These are phyloP conservation scores for Ogataea pini DNA, from an alignment of 805 yeast genomes.

Conservation along the genomic window DNA sequence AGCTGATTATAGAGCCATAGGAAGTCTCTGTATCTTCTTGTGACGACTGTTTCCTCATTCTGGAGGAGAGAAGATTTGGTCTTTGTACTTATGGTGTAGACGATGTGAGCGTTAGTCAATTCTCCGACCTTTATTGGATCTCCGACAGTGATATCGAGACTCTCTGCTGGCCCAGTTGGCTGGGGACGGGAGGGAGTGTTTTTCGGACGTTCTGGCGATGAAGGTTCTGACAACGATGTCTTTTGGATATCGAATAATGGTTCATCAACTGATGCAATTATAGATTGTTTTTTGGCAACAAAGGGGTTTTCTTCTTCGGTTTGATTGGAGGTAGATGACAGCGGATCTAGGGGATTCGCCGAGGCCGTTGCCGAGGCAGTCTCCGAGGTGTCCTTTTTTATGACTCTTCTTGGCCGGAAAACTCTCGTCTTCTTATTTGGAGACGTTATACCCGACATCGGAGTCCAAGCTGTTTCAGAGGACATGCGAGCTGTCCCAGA, in stretches of 20 bases:
- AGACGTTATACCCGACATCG: slow-evolving; percentile 26
- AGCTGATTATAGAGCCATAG: slow-evolving; percentile 92
- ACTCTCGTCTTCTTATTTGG: slow-evolving; percentile 44
- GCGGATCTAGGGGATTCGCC: slow-evolving; percentile 16
- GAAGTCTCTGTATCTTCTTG: slow-evolving; percentile 88
- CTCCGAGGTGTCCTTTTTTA: slow-evolving; percentile 1
- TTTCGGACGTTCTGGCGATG: not conserved
- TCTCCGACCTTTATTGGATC: slow-evolving; percentile 95
- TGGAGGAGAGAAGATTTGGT: slow-evolving; percentile 45
- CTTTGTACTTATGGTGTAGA: slow-evolving; percentile 71
- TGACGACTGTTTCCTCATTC: slow-evolving; percentile 53
- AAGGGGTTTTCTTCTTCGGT: slow-evolving; percentile 6
- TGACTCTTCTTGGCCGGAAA: slow-evolving; percentile 46
- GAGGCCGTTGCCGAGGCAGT: slow-evolving; percentile 1
- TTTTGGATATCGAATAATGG: slow-evolving; percentile 51
- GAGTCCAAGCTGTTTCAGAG: slow-evolving; percentile 1
- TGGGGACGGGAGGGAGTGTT: not conserved
- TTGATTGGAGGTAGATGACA: slow-evolving; percentile 10
- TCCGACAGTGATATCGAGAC: slow-evolving; percentile 71
- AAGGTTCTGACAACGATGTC: not conserved
- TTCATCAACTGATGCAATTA: slow-evolving; percentile 49
- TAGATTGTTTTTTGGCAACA: slow-evolving; percentile 29
- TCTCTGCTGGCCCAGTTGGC: slow-evolving; percentile 25
- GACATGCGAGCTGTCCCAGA: slow-evolving; percentile 7
- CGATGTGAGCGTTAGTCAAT: slow-evolving; percentile 83